Percentiles rank a stretch among this genome's conserved stretches.
phyloP scores from a whole-genome alignment of 192 early-diverging fungal genomes.

The Thoreauomyces humboldtii region DNA sequence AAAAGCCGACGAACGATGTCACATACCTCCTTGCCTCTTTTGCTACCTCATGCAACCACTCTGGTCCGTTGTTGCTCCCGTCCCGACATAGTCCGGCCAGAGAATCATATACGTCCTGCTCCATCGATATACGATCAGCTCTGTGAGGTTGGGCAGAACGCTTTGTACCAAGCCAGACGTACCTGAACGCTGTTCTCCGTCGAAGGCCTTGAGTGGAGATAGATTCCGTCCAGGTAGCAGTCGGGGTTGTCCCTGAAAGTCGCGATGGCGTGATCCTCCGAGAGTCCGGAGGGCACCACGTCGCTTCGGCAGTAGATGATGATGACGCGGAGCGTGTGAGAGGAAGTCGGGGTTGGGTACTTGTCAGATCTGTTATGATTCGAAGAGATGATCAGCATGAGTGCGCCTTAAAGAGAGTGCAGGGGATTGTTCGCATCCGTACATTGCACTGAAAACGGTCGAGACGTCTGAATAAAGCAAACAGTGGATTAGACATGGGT shows the following conservation, averaged over 20 bases:
- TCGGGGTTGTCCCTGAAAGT: neutral
- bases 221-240: conserved; percentile 3
- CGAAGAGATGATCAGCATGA: neutral
- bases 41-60: conserved; percentile 1
- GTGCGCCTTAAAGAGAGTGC: neutral
- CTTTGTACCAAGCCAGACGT: neutral
- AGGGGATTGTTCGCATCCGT: neutral
- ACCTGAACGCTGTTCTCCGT: neutral
- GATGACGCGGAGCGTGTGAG: neutral
- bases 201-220: neutral
- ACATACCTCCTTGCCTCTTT: neutral
- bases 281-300: neutral
- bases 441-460: neutral
- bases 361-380: neutral
- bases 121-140: neutral
- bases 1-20: neutral
- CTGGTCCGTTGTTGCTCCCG: neutral
- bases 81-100: neutral
- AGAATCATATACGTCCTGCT: neutral
- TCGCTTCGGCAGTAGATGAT: conserved; percentile 10
- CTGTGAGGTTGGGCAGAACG: neutral
- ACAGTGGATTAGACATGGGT: neutral
- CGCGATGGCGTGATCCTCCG: neutral
- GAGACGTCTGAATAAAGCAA: neutral
- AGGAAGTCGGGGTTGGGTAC: neutral